phyloP scores from a whole-genome alignment of 139 green algal species.

The Gonium pectorale region DNA sequence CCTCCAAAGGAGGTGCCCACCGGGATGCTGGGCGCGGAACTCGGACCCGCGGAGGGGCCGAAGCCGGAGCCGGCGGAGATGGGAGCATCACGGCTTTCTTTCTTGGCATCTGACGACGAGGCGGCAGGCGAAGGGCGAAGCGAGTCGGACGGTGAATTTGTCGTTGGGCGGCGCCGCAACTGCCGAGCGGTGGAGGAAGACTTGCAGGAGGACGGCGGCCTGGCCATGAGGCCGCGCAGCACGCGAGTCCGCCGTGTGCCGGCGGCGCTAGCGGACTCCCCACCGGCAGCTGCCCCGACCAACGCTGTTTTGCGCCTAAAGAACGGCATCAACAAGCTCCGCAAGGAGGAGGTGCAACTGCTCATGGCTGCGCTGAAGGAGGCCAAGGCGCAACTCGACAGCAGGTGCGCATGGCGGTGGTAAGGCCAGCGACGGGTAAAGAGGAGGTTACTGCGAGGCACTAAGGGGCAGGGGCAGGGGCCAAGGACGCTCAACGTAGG shows the following conservation, averaged over 20 bases:
- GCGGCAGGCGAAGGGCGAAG: neutral
- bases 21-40: neutral
- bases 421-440: neutral
- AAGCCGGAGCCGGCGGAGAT: neutral
- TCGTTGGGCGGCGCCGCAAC: too few species aligned
- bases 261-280: too few species aligned
- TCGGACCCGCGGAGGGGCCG: neutral
- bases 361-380: conserved; percentile 18
- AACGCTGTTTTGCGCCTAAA: neutral
- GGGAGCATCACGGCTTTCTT: neutral
- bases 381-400: conserved; percentile 14
- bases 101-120: neutral
- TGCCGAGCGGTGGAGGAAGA: neutral
- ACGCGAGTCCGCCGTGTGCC: too few species aligned
- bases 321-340: conserved; percentile 14
- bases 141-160: too few species aligned
- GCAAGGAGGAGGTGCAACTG: too few species aligned
- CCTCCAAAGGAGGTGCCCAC: neutral
- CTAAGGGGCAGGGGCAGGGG: too few species aligned
- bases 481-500: neutral
- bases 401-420: neutral
- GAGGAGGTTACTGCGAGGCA: neutral
- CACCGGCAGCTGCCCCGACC: too few species aligned
- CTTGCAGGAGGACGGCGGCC: neutral
- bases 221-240: conserved; percentile 1